phyloP scores from a whole-genome alignment of 1,284 basidiomycete species.

The Marasmius oreades region DNA sequence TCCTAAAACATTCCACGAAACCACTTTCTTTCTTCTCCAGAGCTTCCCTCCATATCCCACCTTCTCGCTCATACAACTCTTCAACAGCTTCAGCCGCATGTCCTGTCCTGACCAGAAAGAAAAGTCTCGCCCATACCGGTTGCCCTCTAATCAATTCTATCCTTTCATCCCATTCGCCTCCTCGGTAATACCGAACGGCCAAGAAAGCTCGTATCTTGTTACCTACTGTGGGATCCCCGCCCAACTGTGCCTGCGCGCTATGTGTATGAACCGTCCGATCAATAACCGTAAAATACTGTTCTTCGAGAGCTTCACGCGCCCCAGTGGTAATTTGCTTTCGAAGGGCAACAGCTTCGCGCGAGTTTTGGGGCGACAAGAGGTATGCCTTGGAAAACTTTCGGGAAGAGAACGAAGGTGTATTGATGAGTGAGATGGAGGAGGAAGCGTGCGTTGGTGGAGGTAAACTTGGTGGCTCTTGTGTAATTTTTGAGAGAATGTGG shows the following conservation, averaged over 20 bases:
- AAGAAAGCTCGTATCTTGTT: constrained; percentile 91
- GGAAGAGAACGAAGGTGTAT: constrained; percentile 61
- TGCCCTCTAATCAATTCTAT: constrained; percentile 86
- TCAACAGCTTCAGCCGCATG: constrained; percentile 71
- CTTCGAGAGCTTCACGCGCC: constrained; percentile 72
- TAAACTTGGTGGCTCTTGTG: constrained; percentile 60
- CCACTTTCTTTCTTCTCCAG: constrained; percentile 81
- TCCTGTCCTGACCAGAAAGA: constrained; percentile 88
- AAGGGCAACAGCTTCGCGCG: constrained; percentile 60
- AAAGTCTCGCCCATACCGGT: constrained; percentile 91
- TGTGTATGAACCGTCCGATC: constrained; percentile 83
- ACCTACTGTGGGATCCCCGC: constrained; percentile 86
- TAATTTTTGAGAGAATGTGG: constrained; percentile 70
- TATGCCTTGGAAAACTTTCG: constrained; percentile 74
- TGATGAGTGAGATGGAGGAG: constrained; percentile 58
- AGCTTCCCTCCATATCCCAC: constrained; percentile 39
- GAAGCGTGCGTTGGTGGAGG: constrained; percentile 72
- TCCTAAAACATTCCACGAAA: constrained; percentile 82
- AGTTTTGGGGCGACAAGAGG: constrained; percentile 58
- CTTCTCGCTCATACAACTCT: constrained; percentile 34
- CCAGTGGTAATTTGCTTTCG: constrained; percentile 71
- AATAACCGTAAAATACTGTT: constrained; percentile 84
- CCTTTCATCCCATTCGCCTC: constrained; percentile 80
- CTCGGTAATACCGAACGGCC: constrained; percentile 74
- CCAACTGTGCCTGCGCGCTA: constrained; percentile 84